Base-by-base conservation (phyloP, 257 asterid species). In the Jasminum sambac region DNA sequence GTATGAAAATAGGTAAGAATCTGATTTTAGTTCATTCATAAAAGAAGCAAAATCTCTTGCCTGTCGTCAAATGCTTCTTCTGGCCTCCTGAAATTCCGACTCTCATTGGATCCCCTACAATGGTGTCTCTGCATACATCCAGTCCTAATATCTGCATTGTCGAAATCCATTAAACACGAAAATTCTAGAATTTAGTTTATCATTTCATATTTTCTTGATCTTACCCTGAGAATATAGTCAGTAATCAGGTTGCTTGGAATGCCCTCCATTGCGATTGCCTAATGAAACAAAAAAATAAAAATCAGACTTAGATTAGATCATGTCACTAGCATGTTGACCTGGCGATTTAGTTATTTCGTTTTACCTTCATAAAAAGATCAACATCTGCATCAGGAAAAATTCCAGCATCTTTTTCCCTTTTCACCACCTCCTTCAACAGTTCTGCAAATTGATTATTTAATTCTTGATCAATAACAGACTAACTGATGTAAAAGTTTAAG, bases 11-110 rank as follows among this genome's bases (percentile, higher is more conserved):
- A 19, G 71, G 64, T 41, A 42, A 62, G 39, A 38, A 70, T 57
- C 36, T 71, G 66, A 10, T 0, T 6, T 48, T 48, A 48, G 44
- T 48, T 6, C 62, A 16, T 48, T 6, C 11, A 10, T 2, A 39
- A 39, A 11, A 1, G 0, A 39, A 39, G 43, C 46, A 9, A 41
- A 41, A 9, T 9, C 46, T 61, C 25, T n/a, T n/a, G 84, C 94
- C 90, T 67, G 91, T 84, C 2, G 95, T 88, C 61, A 88, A 84
- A 5, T 90, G 87, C 81, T 82, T 84, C 72, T 79, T 84, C 44
- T 88, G 91, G 4, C 91, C 91, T 12, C 95, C 95, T 7, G 95
- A 88, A 37, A 88, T 88, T 55, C 95, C 92, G n/a, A 90, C 74
- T 61, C 57, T 71, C 95, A 88, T 86, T 61, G 84, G 86, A 80